Conservation (phyloP, 129 eudicot genomes). For the Flaveria bidentis region DNA sequence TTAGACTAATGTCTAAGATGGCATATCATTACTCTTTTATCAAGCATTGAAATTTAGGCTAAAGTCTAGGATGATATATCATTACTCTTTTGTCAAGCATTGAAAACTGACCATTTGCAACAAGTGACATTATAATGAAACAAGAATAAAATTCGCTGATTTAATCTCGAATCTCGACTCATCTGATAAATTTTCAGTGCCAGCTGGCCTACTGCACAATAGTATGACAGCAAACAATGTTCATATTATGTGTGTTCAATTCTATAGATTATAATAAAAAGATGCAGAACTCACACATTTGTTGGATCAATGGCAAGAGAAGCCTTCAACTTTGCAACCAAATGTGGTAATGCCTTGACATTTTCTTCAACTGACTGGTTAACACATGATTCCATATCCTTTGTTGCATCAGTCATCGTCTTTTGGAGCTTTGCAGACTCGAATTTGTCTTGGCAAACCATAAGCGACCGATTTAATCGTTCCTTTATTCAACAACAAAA, state of each 20-base stretch:
- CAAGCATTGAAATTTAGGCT: too few species aligned
- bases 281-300: conserved; percentile 29
- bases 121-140: too few species aligned
- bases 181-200: background rate
- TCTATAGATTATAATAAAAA: background rate
- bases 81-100: too few species aligned
- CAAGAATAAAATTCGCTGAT: too few species aligned
- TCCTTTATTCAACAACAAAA: conserved; percentile 47
- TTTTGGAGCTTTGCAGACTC: conserved; percentile 73
- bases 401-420: conserved; percentile 43
- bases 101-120: too few species aligned
- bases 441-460: conserved; percentile 83
- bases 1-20: too few species aligned
- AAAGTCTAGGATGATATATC: too few species aligned
- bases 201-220: too few species aligned
- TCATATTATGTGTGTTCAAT: background rate
- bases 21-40: too few species aligned
- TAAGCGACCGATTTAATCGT: conserved; percentile 62
- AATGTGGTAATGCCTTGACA: conserved; percentile 59
- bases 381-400: conserved; percentile 78
- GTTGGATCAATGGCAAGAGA: conserved; percentile 46
- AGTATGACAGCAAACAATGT: too few species aligned
- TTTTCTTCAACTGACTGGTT: conserved; percentile 63
- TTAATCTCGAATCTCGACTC: background rate
- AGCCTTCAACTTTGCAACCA: conserved; percentile 66